These are phyloP conservation scores for Jaminaea rosea DNA, from an alignment of 1,284 basidiomycete species.

Conservation along the genomic window DNA sequence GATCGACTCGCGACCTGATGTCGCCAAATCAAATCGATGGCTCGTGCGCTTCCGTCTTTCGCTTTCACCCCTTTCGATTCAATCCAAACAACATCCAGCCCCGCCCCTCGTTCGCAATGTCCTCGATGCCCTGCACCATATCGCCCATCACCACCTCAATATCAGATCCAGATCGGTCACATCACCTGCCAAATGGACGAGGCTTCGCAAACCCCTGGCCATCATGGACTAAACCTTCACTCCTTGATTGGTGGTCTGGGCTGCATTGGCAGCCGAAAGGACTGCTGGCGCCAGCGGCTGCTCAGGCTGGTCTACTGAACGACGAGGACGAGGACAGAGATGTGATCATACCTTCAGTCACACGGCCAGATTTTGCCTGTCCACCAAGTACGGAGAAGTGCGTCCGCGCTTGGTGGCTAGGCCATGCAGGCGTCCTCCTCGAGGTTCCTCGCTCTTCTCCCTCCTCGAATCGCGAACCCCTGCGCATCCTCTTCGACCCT, in stretches of 20 bases:
- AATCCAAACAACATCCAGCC: no score
- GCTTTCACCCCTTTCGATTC: no score
- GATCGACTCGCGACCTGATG: no score
- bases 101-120: no score
- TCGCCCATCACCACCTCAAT: no score
- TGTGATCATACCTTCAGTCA: not conserved
- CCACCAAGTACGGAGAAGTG: not conserved
- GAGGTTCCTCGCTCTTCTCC: conserved; percentile 19
- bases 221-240: not conserved
- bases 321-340: not conserved
- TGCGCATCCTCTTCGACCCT: conserved; percentile 38
- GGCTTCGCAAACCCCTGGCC: not conserved
- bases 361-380: not conserved
- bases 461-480: conserved; percentile 2
- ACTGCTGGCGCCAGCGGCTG: conserved; percentile 6
- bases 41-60: no score
- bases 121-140: no score
- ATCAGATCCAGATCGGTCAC: not conserved
- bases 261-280: not conserved
- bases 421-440: conserved; percentile 37
- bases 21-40: no score
- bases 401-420: conserved; percentile 32
- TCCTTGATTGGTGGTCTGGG: conserved; percentile 10
- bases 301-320: no score
- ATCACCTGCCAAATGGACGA: not conserved